Percentiles rank a stretch among this genome's conserved stretches.
These are phyloP conservation scores for Colletotrichum liaoningense DNA, from an alignment of 2,329 filamentous ascomycete genomes.

Conservation along the genomic window DNA sequence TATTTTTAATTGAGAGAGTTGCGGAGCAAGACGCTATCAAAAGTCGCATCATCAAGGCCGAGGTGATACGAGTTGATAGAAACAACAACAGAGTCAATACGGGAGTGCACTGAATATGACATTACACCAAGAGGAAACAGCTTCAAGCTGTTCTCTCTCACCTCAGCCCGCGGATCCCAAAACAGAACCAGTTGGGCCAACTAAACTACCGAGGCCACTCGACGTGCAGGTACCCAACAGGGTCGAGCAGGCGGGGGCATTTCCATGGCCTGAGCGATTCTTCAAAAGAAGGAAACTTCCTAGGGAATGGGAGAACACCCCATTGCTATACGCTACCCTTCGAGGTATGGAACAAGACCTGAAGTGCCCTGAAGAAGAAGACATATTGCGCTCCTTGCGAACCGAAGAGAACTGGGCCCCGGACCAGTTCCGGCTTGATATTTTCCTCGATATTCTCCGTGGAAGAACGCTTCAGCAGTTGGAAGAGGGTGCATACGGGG, in stretches of 20 bases:
- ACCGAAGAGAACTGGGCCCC: background rate
- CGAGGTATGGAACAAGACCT: background rate
- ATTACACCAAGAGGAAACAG: too few species aligned
- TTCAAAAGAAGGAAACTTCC: background rate
- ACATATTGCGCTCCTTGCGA: background rate
- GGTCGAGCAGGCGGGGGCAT: background rate
- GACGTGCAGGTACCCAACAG: background rate
- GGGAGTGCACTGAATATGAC: background rate
- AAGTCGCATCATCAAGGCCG: background rate
- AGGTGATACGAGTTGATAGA: background rate
- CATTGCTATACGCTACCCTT: background rate
- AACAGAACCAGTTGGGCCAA: background rate
- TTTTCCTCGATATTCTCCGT: background rate
- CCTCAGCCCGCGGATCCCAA: background rate
- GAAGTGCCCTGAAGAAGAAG: background rate
- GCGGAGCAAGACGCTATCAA: background rate
- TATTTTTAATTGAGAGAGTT: background rate
- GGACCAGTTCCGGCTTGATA: background rate
- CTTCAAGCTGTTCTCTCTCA: background rate
- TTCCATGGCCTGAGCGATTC: background rate
- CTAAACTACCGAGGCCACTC: background rate
- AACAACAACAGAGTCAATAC: too few species aligned
- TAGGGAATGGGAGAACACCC: background rate
- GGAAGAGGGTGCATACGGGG: accelerated
- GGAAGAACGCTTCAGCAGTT: background rate